A percentile compares a stretch with the other conserved stretches of the same genome.
phyloP scores from a whole-genome alignment of 352 stramenopile genomes.

The Plasmopara viticola region DNA sequence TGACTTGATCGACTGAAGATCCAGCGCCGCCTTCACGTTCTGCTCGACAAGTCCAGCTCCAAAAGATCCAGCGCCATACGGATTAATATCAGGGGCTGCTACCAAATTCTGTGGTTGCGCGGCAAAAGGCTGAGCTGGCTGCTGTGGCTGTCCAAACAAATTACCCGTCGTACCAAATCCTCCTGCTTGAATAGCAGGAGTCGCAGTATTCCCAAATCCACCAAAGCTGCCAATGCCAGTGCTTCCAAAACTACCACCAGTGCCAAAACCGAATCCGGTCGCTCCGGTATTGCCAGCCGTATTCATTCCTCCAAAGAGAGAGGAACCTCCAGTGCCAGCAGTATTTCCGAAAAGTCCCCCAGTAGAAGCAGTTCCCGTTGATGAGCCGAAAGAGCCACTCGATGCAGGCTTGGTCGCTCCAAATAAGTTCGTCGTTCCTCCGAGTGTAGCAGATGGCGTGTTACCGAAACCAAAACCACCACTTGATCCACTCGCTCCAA shows the following conservation, averaged over 20 bases:
- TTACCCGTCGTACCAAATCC: conserved; percentile 28
- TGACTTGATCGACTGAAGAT: conserved; percentile 51
- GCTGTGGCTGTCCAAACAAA: conserved; percentile 31
- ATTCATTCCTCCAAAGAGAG: conserved; percentile 32
- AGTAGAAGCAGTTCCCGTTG: conserved; percentile 15
- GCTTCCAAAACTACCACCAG: conserved; percentile 29
- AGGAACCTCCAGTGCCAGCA: conserved; percentile 23
- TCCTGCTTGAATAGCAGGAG: conserved; percentile 22
- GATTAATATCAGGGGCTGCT: conserved; percentile 49
- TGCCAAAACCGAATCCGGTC: conserved; percentile 36
- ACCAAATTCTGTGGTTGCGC: conserved; percentile 44
- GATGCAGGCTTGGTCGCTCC: conserved; percentile 31
- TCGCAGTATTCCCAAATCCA: conserved; percentile 31
- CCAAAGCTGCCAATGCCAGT: conserved; percentile 36
- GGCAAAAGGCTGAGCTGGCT: conserved; percentile 21
- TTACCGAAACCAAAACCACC: conserved; percentile 40
- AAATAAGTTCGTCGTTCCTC: conserved; percentile 35
- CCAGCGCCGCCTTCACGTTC: conserved; percentile 55
- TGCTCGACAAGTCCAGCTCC: conserved; percentile 53
- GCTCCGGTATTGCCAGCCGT: conserved; percentile 22
- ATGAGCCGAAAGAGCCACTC: conserved; percentile 34
- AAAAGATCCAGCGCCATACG: conserved; percentile 48
- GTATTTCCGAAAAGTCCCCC: conserved; percentile 32
- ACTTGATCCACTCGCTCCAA: conserved; percentile 19
- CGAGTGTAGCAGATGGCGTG: conserved; percentile 18